A percentile compares a stretch with the other conserved stretches of the same genome.
These are phyloP conservation scores for Amborella trichopoda DNA, from an alignment of 164 flowering plant species.

Conservation along the genomic window DNA sequence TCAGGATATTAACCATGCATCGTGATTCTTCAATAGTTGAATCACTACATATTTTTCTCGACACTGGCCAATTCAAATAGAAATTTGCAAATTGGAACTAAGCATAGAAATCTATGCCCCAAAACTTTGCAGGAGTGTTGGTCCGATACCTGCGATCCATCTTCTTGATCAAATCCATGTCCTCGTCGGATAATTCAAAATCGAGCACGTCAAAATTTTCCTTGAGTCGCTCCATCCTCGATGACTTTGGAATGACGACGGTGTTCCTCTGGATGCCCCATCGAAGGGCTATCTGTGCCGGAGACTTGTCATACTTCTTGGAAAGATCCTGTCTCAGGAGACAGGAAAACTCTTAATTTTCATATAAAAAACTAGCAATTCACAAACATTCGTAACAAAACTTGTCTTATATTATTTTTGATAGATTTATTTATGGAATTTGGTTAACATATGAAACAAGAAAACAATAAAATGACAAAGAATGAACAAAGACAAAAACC, in stretches of 20 bases:
- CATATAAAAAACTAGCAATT: too few relatives aligned
- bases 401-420: too few relatives aligned
- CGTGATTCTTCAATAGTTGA: too few relatives aligned
- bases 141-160: constrained; percentile 57
- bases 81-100: too few relatives aligned
- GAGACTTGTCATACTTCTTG: constrained; percentile 57
- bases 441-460: too few relatives aligned
- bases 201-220: constrained; percentile 71
- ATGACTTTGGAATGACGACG: constrained; percentile 76
- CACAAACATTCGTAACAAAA: too few relatives aligned
- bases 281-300: constrained; percentile 67
- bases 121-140: constrained; percentile 73
- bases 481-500: too few relatives aligned
- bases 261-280: constrained; percentile 91
- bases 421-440: too few relatives aligned
- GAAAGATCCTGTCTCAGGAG: constrained; percentile 42
- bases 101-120: constrained; percentile 75
- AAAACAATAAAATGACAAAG: too few relatives aligned
- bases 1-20: too few relatives aligned
- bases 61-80: too few relatives aligned
- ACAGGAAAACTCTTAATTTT: neutral
- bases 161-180: constrained; percentile 55
- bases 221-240: constrained; percentile 55
- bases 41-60: too few relatives aligned
- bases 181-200: constrained; percentile 64